A percentile compares a stretch with the other conserved stretches of the same genome.
Evolutionary conservation across 2,329 filamentous ascomycete species (phyloP).

Genomic region (Dothideomycetidae sp.): DNA sequence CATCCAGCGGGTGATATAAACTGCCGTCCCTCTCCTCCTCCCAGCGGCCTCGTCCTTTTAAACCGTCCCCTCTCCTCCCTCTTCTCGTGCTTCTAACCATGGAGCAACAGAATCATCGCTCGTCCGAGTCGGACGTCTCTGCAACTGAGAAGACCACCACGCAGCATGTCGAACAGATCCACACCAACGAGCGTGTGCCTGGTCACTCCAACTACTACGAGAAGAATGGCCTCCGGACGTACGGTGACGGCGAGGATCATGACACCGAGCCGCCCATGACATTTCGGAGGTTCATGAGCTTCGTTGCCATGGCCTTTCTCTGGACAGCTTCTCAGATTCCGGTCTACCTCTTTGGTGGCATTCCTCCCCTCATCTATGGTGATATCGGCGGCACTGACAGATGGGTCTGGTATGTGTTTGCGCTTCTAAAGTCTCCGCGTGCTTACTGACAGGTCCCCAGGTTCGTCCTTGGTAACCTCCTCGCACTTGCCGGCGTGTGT

Average conservation of each 20-base stretch:
- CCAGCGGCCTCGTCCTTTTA: no score
- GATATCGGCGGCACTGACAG: constrained; percentile 46
- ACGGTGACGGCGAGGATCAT: constrained; percentile 34
- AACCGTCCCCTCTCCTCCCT: no score
- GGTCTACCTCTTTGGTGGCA: constrained; percentile 30
- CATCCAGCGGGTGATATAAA: neutral
- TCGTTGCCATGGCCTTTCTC: constrained; percentile 45
- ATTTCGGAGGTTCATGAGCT: constrained; percentile 38
- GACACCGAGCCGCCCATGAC: constrained; percentile 29
- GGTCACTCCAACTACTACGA: constrained; percentile 32
- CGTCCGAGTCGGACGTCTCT: constrained; percentile 6
- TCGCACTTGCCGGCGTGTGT: constrained; percentile 43
- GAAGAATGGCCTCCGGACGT: constrained; percentile 31
- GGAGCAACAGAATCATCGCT: neutral
- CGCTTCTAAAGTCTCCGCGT: constrained; percentile 24
- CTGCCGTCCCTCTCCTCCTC: neutral
- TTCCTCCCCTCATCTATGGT: constrained; percentile 41
- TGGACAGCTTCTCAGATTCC: constrained; percentile 49
- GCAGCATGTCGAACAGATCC: constrained; percentile 22
- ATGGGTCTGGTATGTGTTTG: constrained; percentile 52
- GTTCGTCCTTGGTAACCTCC: constrained; percentile 34
- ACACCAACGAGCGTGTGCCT: constrained; percentile 24
- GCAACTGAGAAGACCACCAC: constrained; percentile 6
- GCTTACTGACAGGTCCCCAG: no score
- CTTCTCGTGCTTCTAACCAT: neutral